phyloP scores from a whole-genome alignment of 2,329 filamentous ascomycete genomes.

The Chaetothyriales sp. region DNA sequence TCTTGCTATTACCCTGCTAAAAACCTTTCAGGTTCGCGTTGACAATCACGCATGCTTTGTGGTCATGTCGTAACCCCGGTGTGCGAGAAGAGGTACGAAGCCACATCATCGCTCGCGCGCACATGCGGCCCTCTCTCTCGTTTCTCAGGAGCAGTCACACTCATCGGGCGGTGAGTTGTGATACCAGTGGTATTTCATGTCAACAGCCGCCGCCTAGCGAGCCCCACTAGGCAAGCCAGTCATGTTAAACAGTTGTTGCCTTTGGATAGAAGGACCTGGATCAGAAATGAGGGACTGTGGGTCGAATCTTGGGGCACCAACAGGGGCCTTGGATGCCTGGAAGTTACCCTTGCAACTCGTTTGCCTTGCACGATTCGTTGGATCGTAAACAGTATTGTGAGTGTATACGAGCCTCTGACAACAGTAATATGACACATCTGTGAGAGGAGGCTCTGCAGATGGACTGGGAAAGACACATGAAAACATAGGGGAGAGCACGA shows the following conservation, averaged over 20 bases:
- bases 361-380: background rate
- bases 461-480: too few relatives aligned
- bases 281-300: background rate
- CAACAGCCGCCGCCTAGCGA: background rate
- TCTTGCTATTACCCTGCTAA: background rate
- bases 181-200: background rate
- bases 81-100: too few relatives aligned
- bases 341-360: background rate
- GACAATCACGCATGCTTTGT: background rate
- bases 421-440: background rate
- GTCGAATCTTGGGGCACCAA: background rate
- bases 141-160: too few relatives aligned
- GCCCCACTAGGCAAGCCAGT: background rate
- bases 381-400: background rate
- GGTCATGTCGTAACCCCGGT: too few relatives aligned
- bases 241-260: background rate
- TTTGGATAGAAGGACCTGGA: background rate
- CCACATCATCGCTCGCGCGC: too few relatives aligned
- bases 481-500: too few relatives aligned
- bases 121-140: too few relatives aligned
- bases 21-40: background rate
- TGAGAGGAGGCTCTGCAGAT: background rate
- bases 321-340: background rate
- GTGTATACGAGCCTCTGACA: background rate
- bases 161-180: background rate